These are phyloP conservation scores for Lomentospora prolificans DNA, from an alignment of 2,329 filamentous ascomycete genomes.

Conservation along the genomic window DNA sequence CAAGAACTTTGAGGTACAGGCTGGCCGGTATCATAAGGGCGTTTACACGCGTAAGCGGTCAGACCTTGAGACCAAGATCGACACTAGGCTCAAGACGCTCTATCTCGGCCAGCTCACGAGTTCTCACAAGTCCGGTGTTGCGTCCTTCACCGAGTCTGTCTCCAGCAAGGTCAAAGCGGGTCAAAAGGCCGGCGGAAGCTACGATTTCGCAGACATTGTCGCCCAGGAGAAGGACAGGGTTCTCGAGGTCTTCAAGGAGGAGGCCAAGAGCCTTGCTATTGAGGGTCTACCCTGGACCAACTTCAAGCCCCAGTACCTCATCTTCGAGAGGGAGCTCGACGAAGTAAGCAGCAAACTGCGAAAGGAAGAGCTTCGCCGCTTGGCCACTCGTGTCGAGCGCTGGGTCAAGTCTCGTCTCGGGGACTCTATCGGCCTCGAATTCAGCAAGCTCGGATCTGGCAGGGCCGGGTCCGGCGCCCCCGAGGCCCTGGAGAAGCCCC, in stretches of 20 bases:
- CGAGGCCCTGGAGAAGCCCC: constrained; percentile 63
- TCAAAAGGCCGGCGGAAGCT: constrained; percentile 81
- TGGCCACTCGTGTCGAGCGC: constrained; percentile 83
- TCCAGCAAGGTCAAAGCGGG: constrained; percentile 78
- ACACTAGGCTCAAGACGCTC: constrained; percentile 76
- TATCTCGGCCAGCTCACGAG: constrained; percentile 83
- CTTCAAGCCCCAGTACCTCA: constrained; percentile 66
- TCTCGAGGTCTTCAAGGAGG: constrained; percentile 62
- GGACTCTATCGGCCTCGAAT: constrained; percentile 84
- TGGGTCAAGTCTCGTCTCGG: constrained; percentile 84
- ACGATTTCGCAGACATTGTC: constrained; percentile 95
- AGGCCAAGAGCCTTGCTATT: constrained; percentile 66
- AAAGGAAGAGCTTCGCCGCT: constrained; percentile 89
- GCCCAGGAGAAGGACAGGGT: constrained; percentile 69
- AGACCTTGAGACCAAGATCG: constrained; percentile 80
- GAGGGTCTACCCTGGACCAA: constrained; percentile 79
- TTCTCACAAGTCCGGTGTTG: constrained; percentile 79
- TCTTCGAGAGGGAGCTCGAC: constrained; percentile 86
- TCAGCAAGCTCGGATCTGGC: constrained; percentile 90
- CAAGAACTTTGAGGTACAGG: constrained; percentile 79
- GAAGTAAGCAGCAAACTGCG: constrained; percentile 76
- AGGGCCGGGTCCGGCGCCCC: constrained; percentile 74
- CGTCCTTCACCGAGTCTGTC: constrained; percentile 79
- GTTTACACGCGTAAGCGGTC: constrained; percentile 79
- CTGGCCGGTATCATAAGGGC: constrained; percentile 91